Percentiles rank a stretch among this genome's conserved stretches.
Evolutionary conservation across 345 rosid species (phyloP).

Genomic region (Acer saccharum): DNA sequence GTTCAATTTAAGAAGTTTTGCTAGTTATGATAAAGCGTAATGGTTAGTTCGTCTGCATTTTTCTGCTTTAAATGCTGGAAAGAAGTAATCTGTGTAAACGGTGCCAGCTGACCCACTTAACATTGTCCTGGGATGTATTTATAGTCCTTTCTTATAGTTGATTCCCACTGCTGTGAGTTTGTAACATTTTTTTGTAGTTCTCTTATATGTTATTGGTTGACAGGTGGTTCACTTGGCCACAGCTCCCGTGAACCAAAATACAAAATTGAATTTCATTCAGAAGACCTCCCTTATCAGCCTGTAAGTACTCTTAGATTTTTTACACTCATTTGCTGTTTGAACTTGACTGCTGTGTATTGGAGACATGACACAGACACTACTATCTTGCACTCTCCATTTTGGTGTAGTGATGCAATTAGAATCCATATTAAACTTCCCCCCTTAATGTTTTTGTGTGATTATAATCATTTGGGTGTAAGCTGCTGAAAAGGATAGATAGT

Average conservation of each 20-base stretch:
- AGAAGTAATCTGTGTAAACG: neutral
- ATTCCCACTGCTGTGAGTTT: neutral
- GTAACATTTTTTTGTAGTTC: neutral
- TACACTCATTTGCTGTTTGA: constrained; percentile 1
- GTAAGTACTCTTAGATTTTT: constrained; percentile 43
- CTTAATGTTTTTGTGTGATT: neutral
- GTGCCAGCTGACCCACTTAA: neutral
- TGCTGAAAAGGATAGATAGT: constrained; percentile 9
- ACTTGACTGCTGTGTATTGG: neutral
- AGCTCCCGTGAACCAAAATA: constrained; percentile 83
- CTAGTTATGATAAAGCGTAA: neutral
- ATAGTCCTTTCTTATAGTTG: neutral
- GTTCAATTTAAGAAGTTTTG: neutral
- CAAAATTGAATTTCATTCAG: constrained; percentile 68
- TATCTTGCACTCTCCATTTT: constrained; percentile 1
- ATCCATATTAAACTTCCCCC: neutral
- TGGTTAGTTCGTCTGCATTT: neutral
- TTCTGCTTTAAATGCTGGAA: neutral
- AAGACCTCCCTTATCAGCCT: constrained; percentile 75
- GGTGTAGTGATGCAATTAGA: neutral
- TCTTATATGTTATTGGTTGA: neutral
- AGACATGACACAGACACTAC: neutral
- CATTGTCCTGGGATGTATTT: neutral
- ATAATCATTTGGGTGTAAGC: neutral
- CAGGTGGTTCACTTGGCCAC: constrained; percentile 73